Evolutionary conservation across 306 rosid species (phyloP), one percentile per base, ranked within the genome.

Genomic region (Lotus japonicus): DNA sequence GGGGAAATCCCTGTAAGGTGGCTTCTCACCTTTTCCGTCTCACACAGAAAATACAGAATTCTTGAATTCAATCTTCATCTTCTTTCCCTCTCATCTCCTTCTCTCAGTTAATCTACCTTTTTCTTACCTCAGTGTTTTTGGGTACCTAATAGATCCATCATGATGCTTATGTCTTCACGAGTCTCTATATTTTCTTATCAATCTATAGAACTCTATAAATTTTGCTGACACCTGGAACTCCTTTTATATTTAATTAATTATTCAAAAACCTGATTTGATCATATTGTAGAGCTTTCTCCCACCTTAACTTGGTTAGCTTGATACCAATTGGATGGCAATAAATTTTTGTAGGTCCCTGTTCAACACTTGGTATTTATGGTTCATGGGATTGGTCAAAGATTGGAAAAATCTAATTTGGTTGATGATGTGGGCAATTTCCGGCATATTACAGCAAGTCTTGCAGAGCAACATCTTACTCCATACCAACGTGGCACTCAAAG

Each of bases 341-440:
- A 21, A 21, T 21, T 21, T 21, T 85, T 71, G 61, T 54, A 94
- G 97, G 97, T 94, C 77, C 99, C 99, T 85, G 97, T 94, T 79
- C 84, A 77, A 56, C 99, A 94, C 85, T 83, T 94, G 71, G 99
- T 94, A 72, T 94, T 94, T 84, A 94, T 94, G 99, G 90, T 94
- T 85, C 99, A 94, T 81, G 99, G 99, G 64, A 94, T 94, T 82
- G 99, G 99, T 80, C 99, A 94, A 82, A 88, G 99, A 72, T 84
- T 94, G 87, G 97, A 94, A 79, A 94, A 94, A 43, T 94, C 99
- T 75, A 94, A 94, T 88, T 80, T 94, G 83, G 99, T 94, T 58
- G 99, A 94, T 64, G 99, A 94, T 53, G 97, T 94, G 74, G 81
- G 75, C 63, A 76, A 84, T 76, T 88, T 90, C 83, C 88, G 94